Base-by-base conservation (phyloP, 768 basidiomycete genomes). In the Amanita jacksonii region DNA sequence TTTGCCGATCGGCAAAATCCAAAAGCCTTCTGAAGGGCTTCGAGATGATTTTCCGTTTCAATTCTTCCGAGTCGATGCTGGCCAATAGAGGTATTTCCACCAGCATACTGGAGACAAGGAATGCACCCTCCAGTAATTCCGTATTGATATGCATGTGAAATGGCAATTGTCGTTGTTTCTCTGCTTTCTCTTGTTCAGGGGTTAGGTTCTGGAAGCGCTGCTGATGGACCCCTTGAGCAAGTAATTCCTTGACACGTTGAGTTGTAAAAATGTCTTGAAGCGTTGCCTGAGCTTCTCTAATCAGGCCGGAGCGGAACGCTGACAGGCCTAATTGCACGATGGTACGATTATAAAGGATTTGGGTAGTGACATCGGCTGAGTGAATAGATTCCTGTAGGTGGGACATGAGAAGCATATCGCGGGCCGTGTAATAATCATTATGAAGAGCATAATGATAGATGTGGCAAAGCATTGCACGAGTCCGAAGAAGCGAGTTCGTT, bases 141-240 rank as follows among this genome's bases (percentile, higher is more conserved):
- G 96, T 90, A 68, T 98, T 99, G 65, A 98, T 92, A 64, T 99
- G 96, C 85, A 98, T 87, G 63, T 99, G 96, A 82, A 98, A 99
- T 22, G 96, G 96, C 18, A 99, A 73, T 54, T 97, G 90, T 25
- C 96, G 78, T 52, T 91, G 84, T 52, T 92, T 88, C 62, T 99
- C 96, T 2, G 92, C 81, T 58, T 92, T 87, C 62, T 99, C 96
- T 64, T 99, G 96, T 62, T 99, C 96, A 1, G 90, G 90, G 9
- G 85, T 78, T 46, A 93, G 67, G 7, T 78, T 75, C 53, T 88
- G 85, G 71, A 81, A 94, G 25, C 92, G 79, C 54, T 90, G 87
- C 56, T 88, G 85, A 60, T 97, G 94, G 3, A 94, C 85, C 23
- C 93, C 92, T 60, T 99, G 96, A 1, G 94, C 96, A 4, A 99